Evolutionary conservation across 441 rosid species (phyloP).

Genomic region (Francoa sonchifolia): DNA sequence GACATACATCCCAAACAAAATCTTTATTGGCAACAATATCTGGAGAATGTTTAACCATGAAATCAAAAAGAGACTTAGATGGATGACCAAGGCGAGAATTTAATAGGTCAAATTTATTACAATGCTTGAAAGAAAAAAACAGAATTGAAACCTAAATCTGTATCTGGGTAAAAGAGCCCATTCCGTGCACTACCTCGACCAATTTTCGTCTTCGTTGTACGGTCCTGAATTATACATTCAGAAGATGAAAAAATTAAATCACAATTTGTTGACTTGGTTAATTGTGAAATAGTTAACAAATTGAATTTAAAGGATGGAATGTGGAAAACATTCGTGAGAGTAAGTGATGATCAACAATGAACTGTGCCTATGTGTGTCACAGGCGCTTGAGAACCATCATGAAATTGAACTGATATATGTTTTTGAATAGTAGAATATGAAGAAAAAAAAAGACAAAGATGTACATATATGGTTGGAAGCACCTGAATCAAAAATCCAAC

Average conservation of each 20-base stretch:
- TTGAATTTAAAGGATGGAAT: not conserved
- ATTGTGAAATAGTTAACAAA: not conserved
- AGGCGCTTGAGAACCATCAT: too few relatives aligned
- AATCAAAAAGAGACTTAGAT: not conserved
- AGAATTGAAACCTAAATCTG: not conserved
- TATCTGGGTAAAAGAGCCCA: not conserved
- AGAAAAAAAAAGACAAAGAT: not conserved
- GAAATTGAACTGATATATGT: not conserved
- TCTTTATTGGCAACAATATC: not conserved
- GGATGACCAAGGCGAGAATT: slow-evolving; percentile 3
- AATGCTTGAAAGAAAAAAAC: not conserved
- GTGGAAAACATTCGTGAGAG: not conserved
- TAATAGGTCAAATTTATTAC: not conserved
- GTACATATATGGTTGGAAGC: too few relatives aligned
- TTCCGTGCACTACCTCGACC: not conserved
- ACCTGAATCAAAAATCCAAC: too few relatives aligned
- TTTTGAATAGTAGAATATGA: not conserved
- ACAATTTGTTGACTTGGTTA: not conserved
- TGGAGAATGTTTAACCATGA: not conserved
- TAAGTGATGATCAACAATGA: not conserved
- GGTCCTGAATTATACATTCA: not conserved
- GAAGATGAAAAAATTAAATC: not conserved
- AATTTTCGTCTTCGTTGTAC: not conserved
- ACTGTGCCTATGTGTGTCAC: not conserved
- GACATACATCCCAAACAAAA: not conserved